A percentile compares a stretch with the other conserved stretches of the same genome.
These are phyloP conservation scores for Kickxella alabastrina DNA, from an alignment of 192 early-diverging fungal genomes.

Conservation along the genomic window DNA sequence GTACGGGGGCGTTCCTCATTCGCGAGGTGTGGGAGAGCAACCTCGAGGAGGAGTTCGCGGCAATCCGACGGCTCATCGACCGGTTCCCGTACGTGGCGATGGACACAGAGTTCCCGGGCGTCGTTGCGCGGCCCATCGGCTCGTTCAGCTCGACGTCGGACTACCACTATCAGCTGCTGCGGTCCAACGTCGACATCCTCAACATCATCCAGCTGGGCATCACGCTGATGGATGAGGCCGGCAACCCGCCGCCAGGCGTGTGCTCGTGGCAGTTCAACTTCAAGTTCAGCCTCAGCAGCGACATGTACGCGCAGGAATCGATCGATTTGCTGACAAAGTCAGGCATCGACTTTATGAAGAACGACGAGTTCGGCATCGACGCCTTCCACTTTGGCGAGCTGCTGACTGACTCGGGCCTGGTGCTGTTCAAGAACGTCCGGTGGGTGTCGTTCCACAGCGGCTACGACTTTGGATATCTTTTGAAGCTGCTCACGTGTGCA, in stretches of 20 bases:
- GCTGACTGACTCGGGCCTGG: slow-evolving; percentile 93
- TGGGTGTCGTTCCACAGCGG: slow-evolving; percentile 99
- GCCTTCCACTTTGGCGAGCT: slow-evolving; percentile 95
- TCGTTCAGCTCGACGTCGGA: slow-evolving; percentile 92
- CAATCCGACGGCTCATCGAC: slow-evolving; percentile 83
- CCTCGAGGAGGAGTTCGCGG: slow-evolving; percentile 88
- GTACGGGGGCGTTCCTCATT: slow-evolving; percentile 50
- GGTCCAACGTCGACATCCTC: slow-evolving; percentile 96
- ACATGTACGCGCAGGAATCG: slow-evolving; percentile 99
- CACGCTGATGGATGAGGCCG: slow-evolving; percentile 84
- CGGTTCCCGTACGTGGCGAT: slow-evolving; percentile 93
- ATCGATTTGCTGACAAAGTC: slow-evolving; percentile 96
- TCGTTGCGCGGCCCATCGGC: slow-evolving; percentile 97
- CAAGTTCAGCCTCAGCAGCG: slow-evolving; percentile 88
- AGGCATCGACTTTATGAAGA: slow-evolving; percentile 96
- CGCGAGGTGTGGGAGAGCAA: slow-evolving; percentile 92
- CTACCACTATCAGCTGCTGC: slow-evolving; percentile 96
- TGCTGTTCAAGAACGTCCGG: slow-evolving; percentile 88
- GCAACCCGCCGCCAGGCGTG: slow-evolving; percentile 75
- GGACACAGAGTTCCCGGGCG: slow-evolving; percentile 99
- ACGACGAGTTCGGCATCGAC: slow-evolving; percentile 95
- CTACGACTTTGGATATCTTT: slow-evolving; percentile 98
- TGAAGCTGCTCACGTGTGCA: slow-evolving; percentile 91
- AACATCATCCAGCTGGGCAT: slow-evolving; percentile 99
- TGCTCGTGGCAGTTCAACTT: slow-evolving; percentile 99